These are phyloP conservation scores for Aspergillus melleus DNA, from an alignment of 2,329 filamentous ascomycete genomes.

Conservation along the genomic window DNA sequence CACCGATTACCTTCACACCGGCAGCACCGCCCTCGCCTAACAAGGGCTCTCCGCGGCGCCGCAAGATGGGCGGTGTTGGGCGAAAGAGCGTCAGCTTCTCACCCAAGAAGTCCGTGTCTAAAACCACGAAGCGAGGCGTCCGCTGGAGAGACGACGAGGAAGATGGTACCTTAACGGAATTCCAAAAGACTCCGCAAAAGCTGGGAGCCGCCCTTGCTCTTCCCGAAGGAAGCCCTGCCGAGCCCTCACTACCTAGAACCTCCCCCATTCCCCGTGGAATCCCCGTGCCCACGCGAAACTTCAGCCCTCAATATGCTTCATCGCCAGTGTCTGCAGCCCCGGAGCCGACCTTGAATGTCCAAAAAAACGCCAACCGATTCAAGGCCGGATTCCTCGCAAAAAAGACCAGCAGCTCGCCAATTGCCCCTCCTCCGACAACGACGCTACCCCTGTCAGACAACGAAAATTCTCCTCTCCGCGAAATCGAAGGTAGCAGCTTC, in stretches of 20 bases:
- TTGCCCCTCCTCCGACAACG: conserved; percentile 59
- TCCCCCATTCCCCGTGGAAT: conserved; percentile 51
- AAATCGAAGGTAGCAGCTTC: conserved; percentile 52
- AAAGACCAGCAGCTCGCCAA: conserved; percentile 65
- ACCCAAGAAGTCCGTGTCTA: conserved; percentile 63
- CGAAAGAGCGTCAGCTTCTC: conserved; percentile 79
- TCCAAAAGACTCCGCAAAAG: conserved; percentile 84
- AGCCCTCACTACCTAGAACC: conserved; percentile 50
- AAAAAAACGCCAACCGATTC: conserved; percentile 70
- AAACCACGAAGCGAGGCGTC: conserved; percentile 75
- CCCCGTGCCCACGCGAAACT: conserved; percentile 40
- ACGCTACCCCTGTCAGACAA: conserved; percentile 61
- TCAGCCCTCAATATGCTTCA: conserved; percentile 47
- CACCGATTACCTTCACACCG: conserved; percentile 33
- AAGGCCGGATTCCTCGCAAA: conserved; percentile 83
- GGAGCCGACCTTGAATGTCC: conserved; percentile 60
- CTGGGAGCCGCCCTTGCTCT: conserved; percentile 53
- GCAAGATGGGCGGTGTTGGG: conserved; percentile 57
- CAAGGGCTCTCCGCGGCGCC: conserved; percentile 77
- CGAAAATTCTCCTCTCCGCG: conserved; percentile 55
- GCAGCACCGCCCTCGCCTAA: conserved; percentile 59
- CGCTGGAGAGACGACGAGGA: conserved; percentile 92
- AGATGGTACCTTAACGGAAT: conserved; percentile 82
- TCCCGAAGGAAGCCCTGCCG: conserved; percentile 53
- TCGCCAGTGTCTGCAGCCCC: conserved; percentile 60